Conservation (phyloP, 495 filamentous ascomycete genomes). For the Podospora bellae-mahoneyi region DNA sequence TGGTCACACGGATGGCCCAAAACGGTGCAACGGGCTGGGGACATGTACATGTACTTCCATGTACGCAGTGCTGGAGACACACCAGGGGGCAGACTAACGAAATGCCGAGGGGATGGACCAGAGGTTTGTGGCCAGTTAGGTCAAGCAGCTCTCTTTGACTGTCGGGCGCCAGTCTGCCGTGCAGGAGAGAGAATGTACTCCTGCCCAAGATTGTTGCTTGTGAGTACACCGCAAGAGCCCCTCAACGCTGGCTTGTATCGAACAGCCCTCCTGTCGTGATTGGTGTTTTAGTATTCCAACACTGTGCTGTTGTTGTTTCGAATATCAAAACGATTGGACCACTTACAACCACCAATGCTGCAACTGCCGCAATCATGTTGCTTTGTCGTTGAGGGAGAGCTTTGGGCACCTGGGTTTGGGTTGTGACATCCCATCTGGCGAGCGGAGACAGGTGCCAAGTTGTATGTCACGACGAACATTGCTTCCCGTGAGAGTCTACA, state of each 20-base stretch:
- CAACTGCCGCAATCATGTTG: neutral
- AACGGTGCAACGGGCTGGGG: neutral
- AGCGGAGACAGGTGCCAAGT: neutral
- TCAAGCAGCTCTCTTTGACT: neutral
- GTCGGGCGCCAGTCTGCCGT: constrained; percentile 26
- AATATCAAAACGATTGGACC: neutral
- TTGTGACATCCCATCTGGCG: neutral
- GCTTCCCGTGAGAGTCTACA: neutral
- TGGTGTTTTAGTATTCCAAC: neutral
- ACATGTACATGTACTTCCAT: neutral
- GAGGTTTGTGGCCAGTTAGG: neutral
- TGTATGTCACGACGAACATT: neutral
- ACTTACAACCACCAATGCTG: neutral
- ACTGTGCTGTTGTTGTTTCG: constrained; percentile 3
- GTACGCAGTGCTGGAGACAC: neutral
- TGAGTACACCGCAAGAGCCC: neutral
- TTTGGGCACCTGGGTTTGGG: neutral
- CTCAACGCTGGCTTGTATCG: neutral
- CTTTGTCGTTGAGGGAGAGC: neutral
- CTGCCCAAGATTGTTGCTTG: constrained; percentile 28
- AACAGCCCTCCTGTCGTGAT: neutral
- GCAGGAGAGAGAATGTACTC: constrained; percentile 20
- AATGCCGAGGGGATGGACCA: neutral
- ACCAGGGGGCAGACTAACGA: neutral
- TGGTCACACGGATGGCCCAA: neutral